phyloP scores from a whole-genome alignment of 129 eudicot species.

The Escallonia rubra region DNA sequence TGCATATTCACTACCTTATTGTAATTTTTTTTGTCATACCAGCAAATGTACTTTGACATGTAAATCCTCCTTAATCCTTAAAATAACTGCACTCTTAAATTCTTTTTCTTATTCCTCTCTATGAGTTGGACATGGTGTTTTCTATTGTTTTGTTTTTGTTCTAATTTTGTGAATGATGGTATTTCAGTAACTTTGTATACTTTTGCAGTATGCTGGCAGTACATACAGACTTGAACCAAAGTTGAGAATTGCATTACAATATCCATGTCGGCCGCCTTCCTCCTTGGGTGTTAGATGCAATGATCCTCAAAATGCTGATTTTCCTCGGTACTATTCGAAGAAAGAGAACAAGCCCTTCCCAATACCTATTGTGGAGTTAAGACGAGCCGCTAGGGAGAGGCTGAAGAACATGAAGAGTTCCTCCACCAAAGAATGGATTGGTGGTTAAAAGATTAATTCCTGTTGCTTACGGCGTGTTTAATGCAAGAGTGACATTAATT shows the following conservation, averaged over 20 bases:
- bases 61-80: too few species aligned
- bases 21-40: too few species aligned
- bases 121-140: too few species aligned
- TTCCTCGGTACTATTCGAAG: conserved; percentile 73
- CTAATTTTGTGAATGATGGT: too few species aligned
- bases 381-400: conserved; percentile 93
- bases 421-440: conserved; percentile 88
- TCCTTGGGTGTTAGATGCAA: conserved; percentile 45
- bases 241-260: conserved; percentile 14
- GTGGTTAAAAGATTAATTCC: conserved; percentile 71
- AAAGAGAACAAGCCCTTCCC: conserved; percentile 94
- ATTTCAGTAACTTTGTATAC: too few species aligned
- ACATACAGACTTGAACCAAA: conserved; percentile 22
- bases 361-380: conserved; percentile 76
- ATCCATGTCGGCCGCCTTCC: conserved; percentile 15
- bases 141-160: too few species aligned
- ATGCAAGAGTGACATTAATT: conserved; percentile 72
- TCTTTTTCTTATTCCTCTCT: too few species aligned
- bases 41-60: too few species aligned
- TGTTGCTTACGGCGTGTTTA: conserved; percentile 64
- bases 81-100: too few species aligned
- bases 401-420: conserved; percentile 49
- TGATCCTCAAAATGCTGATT: conserved; percentile 82
- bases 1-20: too few species aligned
- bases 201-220: conserved; percentile 46